Evolutionary conservation across 163 green algal species (phyloP), one percentile per base, ranked within the genome.

Genomic region (Scenedesmus sp.): DNA sequence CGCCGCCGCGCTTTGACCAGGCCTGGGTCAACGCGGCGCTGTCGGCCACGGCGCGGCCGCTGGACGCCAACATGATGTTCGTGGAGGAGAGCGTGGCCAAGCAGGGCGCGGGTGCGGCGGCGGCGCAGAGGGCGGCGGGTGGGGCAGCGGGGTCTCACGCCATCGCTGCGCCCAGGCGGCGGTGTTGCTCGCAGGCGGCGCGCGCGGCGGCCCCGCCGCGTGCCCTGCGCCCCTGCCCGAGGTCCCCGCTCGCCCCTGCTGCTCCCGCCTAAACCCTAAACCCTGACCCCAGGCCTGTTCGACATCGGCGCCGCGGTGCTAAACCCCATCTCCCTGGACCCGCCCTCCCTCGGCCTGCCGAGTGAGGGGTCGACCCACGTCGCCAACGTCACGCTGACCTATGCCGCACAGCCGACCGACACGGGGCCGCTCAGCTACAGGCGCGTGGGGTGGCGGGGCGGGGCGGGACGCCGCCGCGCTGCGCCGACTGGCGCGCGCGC

Each of bases 311-410:
- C 42, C 31, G 36, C 62, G 20, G 65, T 74, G 31, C 33, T 57
- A 34, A 74, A 74, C 47, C 65, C 65, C 22, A 47, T 74, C 33
- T 33, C 54, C 36, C 47, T 50, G 22, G 62, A 31, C 9, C 65
- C 65, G 20, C 6, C 65, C 4, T 34, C 34, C 14, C 20, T 74
- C 5, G 47, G 45, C n/a, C 65, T 74, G 44, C 65, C 65, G 28
- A 74, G 65, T 47, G 47, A 60, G 26, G 60, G 60, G 20, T 48
- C 45, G 2, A 63, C 60, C 42, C 48, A 74, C 47, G 6, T 22
- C 11, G 26, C 47, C 13, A 62, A 60, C 53, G 26, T 74, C 26
- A 63, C 29, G 10, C 65, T 74, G 9, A 48, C 58, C 26, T 74
- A 51, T n/a, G 60, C 65, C n/a, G 28, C 26, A 17, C 57, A 64